These are phyloP conservation scores for Phaeotremella skinneri DNA, from an alignment of 768 basidiomycete species.

Conservation along the genomic window DNA sequence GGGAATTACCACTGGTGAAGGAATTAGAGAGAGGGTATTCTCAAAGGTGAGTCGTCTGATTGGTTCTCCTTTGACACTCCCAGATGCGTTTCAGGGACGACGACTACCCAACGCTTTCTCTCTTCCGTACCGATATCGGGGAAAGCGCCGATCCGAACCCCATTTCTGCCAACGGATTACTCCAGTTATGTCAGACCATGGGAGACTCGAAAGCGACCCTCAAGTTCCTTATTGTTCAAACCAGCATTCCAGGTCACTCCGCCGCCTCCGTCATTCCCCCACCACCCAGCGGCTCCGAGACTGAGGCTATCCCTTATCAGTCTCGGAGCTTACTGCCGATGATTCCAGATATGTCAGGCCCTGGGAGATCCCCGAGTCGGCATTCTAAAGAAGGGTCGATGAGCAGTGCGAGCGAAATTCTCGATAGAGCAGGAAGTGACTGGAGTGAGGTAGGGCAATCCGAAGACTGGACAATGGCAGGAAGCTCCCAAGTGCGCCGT, in stretches of 20 bases:
- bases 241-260: slow-evolving; percentile 56
- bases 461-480: slow-evolving; percentile 12
- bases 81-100: slow-evolving; percentile 65
- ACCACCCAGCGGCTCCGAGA: slow-evolving; percentile 7
- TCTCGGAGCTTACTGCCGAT: slow-evolving; percentile 25
- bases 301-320: slow-evolving; percentile 14
- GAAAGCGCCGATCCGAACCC: slow-evolving; percentile 71
- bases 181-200: slow-evolving; percentile 66
- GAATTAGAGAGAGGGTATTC: slow-evolving; percentile 47
- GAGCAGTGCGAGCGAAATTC: slow-evolving; percentile 40
- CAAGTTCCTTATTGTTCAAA: slow-evolving; percentile 75
- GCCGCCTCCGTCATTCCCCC: slow-evolving; percentile 65
- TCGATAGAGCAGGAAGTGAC: slow-evolving; percentile 12
- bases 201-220: slow-evolving; percentile 77
- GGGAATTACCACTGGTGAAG: slow-evolving; percentile 42
- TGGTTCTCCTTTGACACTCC: background rate
- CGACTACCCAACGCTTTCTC: slow-evolving; percentile 70
- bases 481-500: background rate
- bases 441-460: slow-evolving; percentile 23
- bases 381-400: slow-evolving; percentile 46
- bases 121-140: slow-evolving; percentile 86
- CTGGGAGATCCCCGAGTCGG: slow-evolving; percentile 21
- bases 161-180: slow-evolving; percentile 66
- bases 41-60: slow-evolving; percentile 41
- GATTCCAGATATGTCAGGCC: slow-evolving; percentile 17